These are phyloP conservation scores for Euphrasia confusa DNA, from an alignment of 257 asterid species.

Conservation along the genomic window DNA sequence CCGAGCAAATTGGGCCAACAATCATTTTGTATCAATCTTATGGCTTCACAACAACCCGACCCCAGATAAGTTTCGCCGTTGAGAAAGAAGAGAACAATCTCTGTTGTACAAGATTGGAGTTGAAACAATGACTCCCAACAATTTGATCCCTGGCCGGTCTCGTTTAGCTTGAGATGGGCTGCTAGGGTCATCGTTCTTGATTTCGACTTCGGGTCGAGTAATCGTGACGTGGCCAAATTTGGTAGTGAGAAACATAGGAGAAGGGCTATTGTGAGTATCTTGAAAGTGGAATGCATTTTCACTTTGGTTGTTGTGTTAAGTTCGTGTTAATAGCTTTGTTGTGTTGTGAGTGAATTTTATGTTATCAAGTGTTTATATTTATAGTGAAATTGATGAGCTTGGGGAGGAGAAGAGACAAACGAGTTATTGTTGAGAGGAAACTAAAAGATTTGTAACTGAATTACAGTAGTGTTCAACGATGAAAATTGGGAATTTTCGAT, in stretches of 20 bases:
- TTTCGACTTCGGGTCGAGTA: constrained; percentile 15
- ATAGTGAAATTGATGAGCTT: no score
- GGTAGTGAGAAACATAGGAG: neutral
- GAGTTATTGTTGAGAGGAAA: no score
- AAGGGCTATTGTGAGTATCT: neutral
- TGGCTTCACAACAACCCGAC: constrained; percentile 55
- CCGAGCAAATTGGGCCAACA: constrained; percentile 70
- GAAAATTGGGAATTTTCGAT: no score
- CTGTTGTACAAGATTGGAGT: constrained; percentile 59
- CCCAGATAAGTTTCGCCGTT: constrained; percentile 72
- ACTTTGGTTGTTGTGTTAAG: no score
- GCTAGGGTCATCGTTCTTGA: constrained; percentile 4
- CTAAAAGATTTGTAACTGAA: no score
- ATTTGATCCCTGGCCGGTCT: neutral
- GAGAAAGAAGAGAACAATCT: constrained; percentile 57
- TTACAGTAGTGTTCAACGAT: no score
- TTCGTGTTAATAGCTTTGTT: no score
- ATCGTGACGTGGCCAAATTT: constrained; percentile 17
- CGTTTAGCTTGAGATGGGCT: constrained; percentile 31
- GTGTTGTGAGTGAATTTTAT: no score
- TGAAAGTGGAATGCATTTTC: neutral
- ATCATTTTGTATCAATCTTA: constrained; percentile 42
- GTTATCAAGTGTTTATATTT: no score
- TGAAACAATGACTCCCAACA: constrained; percentile 59
- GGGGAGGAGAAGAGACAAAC: no score